A percentile compares a stretch with the other conserved stretches of the same genome.
These are phyloP conservation scores for Penicillium paneum DNA, from an alignment of 2,329 filamentous ascomycete species.

Conservation along the genomic window DNA sequence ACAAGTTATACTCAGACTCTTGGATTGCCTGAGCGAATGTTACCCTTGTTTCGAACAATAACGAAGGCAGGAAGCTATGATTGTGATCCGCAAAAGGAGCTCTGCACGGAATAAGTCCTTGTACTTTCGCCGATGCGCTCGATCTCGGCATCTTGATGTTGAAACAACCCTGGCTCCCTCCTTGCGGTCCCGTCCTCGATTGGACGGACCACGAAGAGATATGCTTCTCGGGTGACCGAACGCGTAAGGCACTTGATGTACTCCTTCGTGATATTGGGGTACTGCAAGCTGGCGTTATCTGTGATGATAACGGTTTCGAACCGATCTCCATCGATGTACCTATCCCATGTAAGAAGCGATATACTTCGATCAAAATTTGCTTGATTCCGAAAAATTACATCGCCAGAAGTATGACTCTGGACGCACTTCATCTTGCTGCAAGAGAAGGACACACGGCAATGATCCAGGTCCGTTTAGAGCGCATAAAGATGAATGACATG, in stretches of 20 bases:
- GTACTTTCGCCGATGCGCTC: too few species aligned
- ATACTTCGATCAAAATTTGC: background rate
- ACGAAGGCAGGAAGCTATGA: too few species aligned
- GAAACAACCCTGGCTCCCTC: too few species aligned
- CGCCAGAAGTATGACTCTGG: background rate
- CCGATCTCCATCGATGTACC: background rate
- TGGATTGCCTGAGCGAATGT: too few species aligned
- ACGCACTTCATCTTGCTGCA: background rate
- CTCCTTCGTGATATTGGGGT: background rate
- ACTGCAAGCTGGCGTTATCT: background rate
- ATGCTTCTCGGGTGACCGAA: background rate
- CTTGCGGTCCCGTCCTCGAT: too few species aligned
- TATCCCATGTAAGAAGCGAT: background rate
- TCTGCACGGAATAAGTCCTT: too few species aligned
- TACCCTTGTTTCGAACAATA: too few species aligned
- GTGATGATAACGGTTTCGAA: background rate
- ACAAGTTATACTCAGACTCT: too few species aligned
- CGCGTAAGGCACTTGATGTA: slow-evolving; percentile 2
- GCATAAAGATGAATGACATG: background rate
- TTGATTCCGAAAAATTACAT: background rate
- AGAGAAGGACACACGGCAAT: background rate
- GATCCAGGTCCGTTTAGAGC: background rate
- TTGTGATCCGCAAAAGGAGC: too few species aligned
- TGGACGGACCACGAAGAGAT: too few species aligned
- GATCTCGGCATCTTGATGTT: too few species aligned